phyloP scores from a whole-genome alignment of 148 eudicot species.

The Heliosperma pusillum region DNA sequence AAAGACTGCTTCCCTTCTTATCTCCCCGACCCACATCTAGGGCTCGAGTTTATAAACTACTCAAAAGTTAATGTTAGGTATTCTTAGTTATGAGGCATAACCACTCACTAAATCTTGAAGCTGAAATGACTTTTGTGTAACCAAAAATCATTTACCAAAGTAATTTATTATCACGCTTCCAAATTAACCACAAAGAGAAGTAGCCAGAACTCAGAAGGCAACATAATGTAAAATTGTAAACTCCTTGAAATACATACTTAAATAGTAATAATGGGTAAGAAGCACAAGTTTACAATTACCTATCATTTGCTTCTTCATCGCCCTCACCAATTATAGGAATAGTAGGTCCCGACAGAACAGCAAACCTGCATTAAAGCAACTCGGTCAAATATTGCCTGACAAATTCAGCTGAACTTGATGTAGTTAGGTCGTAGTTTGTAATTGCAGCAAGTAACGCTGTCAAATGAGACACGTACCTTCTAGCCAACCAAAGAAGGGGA shows the following conservation, averaged over 20 bases:
- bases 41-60: too few species aligned
- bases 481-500: constrained; percentile 91
- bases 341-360: constrained; percentile 88
- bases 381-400: constrained; percentile 19
- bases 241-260: not conserved
- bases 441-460: not conserved
- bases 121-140: too few species aligned
- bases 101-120: not conserved
- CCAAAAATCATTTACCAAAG: not conserved
- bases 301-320: constrained; percentile 87
- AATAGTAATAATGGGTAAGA: not conserved
- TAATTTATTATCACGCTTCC: not conserved
- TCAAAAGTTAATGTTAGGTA: too few species aligned
- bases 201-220: not conserved
- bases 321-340: constrained; percentile 99
- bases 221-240: not conserved
- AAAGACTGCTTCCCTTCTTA: too few species aligned
- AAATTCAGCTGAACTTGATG: not conserved
- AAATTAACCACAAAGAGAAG: not conserved
- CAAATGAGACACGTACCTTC: constrained; percentile 39
- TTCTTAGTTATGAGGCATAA: not conserved
- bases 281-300: constrained; percentile 34
- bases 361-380: constrained; percentile 55
- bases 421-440: not conserved
- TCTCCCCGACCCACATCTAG: too few species aligned